A percentile compares a stretch with the other conserved stretches of the same genome.
phyloP scores from a whole-genome alignment of 2,329 filamentous ascomycete species.

The Lecanicillium sp. region DNA sequence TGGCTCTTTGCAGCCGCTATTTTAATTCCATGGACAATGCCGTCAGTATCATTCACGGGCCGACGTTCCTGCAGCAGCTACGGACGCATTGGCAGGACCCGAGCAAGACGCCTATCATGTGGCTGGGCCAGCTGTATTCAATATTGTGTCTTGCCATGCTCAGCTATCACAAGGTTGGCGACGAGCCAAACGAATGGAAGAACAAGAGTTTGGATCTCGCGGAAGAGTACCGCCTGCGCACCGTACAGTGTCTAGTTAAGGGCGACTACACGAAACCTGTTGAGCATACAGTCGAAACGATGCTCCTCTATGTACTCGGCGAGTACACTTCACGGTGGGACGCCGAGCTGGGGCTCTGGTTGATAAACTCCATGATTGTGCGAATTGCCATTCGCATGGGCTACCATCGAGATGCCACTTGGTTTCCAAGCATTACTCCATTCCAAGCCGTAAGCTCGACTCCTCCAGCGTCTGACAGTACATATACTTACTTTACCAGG shows the following conservation, averaged over 20 bases:
- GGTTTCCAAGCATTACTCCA: constrained; percentile 61
- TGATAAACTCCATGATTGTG: constrained; percentile 47
- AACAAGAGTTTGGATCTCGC: constrained; percentile 54
- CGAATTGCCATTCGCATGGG: constrained; percentile 60
- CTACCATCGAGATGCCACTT: constrained; percentile 69
- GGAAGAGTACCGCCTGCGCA: constrained; percentile 58
- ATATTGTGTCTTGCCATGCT: constrained; percentile 71
- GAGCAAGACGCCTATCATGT: constrained; percentile 64
- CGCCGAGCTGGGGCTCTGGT: constrained; percentile 59
- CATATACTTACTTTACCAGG: too few relatives aligned
- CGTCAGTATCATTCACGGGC: constrained; percentile 71
- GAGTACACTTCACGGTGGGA: constrained; percentile 68
- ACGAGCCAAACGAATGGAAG: constrained; percentile 71
- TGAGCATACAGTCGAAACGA: constrained; percentile 69
- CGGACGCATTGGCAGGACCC: constrained; percentile 62
- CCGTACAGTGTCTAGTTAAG: constrained; percentile 68
- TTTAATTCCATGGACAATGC: constrained; percentile 73
- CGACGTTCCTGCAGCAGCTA: constrained; percentile 73
- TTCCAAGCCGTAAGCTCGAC: constrained; percentile 58
- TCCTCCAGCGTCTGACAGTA: too few relatives aligned
- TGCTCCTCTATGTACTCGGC: constrained; percentile 67
- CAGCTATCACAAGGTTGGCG: constrained; percentile 70
- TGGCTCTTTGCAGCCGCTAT: constrained; percentile 78
- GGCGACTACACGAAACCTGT: constrained; percentile 71
- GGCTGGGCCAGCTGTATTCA: constrained; percentile 69